A percentile compares a stretch with the other conserved stretches of the same genome.
Evolutionary conservation across 1,284 basidiomycete genomes (phyloP).

Genomic region (Paramarasmius palmivorus): DNA sequence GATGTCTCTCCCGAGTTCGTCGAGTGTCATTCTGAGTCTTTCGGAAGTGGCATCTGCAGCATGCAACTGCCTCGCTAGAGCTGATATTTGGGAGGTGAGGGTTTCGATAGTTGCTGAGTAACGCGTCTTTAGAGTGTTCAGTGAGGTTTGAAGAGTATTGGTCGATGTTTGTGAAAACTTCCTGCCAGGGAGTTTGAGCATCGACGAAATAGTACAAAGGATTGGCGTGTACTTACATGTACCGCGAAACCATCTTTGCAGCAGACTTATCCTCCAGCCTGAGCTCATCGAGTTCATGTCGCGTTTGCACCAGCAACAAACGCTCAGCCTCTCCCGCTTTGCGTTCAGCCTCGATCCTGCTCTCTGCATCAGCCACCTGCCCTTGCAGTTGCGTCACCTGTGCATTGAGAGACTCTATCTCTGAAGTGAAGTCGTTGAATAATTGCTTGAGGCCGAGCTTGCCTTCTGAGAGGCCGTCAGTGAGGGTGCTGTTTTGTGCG

Average conservation of each 20-base stretch:
- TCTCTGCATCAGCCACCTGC: constrained; percentile 43
- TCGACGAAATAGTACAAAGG: constrained; percentile 11
- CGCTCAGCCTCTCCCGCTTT: constrained; percentile 43
- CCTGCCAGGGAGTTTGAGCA: constrained; percentile 40
- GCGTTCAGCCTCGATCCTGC: constrained; percentile 48
- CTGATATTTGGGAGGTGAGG: constrained; percentile 48
- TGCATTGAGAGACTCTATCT: constrained; percentile 46
- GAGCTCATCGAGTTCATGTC: constrained; percentile 59
- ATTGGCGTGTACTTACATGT: constrained; percentile 61
- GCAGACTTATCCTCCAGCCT: constrained; percentile 76
- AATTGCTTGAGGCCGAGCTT: constrained; percentile 50
- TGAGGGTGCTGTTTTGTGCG: constrained; percentile 25
- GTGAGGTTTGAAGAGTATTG: constrained; percentile 65
- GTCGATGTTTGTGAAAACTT: constrained; percentile 85
- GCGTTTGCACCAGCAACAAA: constrained; percentile 43
- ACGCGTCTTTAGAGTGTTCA: constrained; percentile 60
- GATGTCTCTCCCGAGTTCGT: constrained; percentile 74
- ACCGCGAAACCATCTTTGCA: constrained; percentile 83
- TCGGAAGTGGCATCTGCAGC: constrained; percentile 34
- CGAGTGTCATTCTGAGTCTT: constrained; percentile 61
- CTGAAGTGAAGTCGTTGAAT: constrained; percentile 48
- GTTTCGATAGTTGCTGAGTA: constrained; percentile 66
- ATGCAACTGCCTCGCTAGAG: constrained; percentile 43
- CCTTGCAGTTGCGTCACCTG: constrained; percentile 46
- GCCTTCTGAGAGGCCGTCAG: constrained; percentile 46